Evolutionary conservation across 164 flowering plant species (phyloP), one percentile per base, ranked within the genome.

Genomic region (Annona squamosa): DNA sequence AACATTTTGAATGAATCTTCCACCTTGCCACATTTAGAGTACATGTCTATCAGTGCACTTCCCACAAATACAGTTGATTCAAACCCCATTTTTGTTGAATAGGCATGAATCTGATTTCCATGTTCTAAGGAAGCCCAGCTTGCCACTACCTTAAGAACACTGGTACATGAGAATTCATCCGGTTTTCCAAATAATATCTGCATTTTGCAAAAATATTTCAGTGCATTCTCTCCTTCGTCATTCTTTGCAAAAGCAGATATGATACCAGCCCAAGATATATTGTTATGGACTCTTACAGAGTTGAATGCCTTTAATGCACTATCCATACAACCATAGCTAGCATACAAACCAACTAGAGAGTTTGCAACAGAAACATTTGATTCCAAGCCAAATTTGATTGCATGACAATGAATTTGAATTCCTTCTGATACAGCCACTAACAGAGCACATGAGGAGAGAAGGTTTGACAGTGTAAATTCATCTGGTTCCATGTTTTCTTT

Each of bases 361-460:
- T 72, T 72, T 19, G 68, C 74, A 19, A 72, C 74, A 16, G 59
- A 64, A 12, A 46, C 62, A 5, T 72, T 63, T 26, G 59, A 72
- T 47, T 72, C 74, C 42, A 72, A 46, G 65, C 74, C 74, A 26
- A 72, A 12, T 61, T 72, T 72, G 56, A 72, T 72, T 17, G 62
- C 6, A n/a, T 72, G 68, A 56, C 45, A 42, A 64, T 72, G 74
- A 48, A 72, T 26, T 65, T 72, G 41, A 72, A 45, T 48, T 41
- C 74, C 74, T 63, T 72, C 74, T 46, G 9, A 65, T 16, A 64
- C n/a, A 12, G 68, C 47, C 0, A 47, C 48, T 7, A 18, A 45
- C 69, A 64, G 13, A 18, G 74, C 18, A 48, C 74, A 72, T 3
- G 63, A 72, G 26, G 74, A 72, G 48, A 72, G 74, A 72, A 72